A percentile compares a stretch with the other conserved stretches of the same genome.
These are phyloP conservation scores for Scedosporium aurantiacum DNA, from an alignment of 2,329 filamentous ascomycete genomes.

Conservation along the genomic window DNA sequence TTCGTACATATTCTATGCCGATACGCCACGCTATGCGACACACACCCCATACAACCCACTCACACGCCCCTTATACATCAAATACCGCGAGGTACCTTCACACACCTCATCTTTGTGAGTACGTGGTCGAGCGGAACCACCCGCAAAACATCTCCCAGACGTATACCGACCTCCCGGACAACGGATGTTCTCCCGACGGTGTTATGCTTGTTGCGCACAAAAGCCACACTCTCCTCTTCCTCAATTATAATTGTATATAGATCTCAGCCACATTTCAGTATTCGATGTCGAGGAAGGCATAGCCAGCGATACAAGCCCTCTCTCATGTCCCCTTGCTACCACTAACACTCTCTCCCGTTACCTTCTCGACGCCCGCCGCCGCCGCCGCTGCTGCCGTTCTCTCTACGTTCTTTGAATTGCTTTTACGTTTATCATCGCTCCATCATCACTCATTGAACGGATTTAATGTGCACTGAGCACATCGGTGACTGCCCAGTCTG, in stretches of 20 bases:
- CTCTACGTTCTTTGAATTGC: background rate
- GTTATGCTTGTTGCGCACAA: background rate
- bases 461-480: constrained; percentile 51
- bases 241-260: background rate
- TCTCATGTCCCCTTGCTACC: constrained; percentile 1
- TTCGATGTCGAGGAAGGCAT: background rate
- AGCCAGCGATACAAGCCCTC: background rate
- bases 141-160: background rate
- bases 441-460: background rate
- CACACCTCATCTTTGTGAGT: background rate
- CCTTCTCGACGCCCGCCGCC: constrained; percentile 1
- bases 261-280: background rate
- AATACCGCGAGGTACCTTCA: background rate
- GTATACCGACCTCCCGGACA: background rate
- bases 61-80: background rate
- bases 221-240: background rate
- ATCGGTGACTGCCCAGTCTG: constrained; percentile 46
- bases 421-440: background rate
- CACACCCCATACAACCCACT: background rate
- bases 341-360: background rate
- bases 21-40: background rate
- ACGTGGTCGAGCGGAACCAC: background rate
- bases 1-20: background rate
- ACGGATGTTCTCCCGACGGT: background rate
- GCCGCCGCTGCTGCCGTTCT: background rate